Evolutionary conservation across 352 stramenopile species (phyloP), one percentile per base, ranked within the genome.

Genomic region (Pythium folliculosum): DNA sequence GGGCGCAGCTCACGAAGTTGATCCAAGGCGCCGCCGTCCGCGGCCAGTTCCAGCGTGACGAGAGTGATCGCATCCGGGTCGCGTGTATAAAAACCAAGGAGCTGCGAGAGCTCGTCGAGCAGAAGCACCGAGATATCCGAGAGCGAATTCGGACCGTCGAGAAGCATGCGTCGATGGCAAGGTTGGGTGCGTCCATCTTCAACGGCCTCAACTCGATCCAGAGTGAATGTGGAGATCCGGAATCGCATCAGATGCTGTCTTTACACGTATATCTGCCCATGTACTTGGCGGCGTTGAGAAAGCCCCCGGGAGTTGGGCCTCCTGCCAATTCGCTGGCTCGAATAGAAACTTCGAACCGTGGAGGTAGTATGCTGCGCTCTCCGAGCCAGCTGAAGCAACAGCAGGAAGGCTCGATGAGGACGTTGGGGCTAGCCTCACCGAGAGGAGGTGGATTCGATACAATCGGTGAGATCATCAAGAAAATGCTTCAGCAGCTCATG

Each of bases 1-100:
- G 80, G 3, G 32, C 54, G 7, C 56, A 78, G 23, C 61, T 91
- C 0, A 81, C 69, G 1, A 76, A 79, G 23, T 56, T 81, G 10
- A 61, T 84, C 4, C 80, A 88, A 58, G 67, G 72, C 27, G 76
- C 77, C 4, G 78, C 68, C 9, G 75, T 76, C 14, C 62, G 70
- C 7, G 81, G 77, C 5, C 73, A 87, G 0, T 86, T 89, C 30
- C 72, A 85, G n/a, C 21, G 73, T 5, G 17, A 74, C 5, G 71
- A 84, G 51, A 89, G 73, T 0, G 57, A 81, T 19, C 19, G 48
- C 17, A 64, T 91, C 0, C 72, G 71, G 1, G 67, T 73, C 2
- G 50, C 73, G 4, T 61, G 80, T 17, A 67, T 40, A 17, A 62
- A 47, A 2, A 75, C 63, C 14, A 71, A 77, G 19, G 70, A 84